phyloP scores from a whole-genome alignment of 2,329 filamentous ascomycete genomes.

The Ilyonectria mors-panacis region DNA sequence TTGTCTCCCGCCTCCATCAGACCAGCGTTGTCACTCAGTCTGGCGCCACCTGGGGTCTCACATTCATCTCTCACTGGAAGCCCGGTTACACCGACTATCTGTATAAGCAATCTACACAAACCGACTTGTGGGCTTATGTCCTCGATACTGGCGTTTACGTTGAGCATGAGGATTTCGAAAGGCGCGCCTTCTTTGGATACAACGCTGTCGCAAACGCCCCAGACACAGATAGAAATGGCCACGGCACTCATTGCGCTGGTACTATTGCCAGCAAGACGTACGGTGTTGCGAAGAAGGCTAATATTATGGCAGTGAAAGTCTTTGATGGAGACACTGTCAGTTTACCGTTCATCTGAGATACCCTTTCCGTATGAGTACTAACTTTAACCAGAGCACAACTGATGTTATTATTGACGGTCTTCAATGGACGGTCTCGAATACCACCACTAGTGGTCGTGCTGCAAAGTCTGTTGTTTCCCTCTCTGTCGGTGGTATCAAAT shows the following conservation, averaged over 20 bases:
- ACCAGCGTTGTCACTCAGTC: background rate
- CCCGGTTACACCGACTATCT: background rate
- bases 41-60: slow-evolving; percentile 6
- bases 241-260: slow-evolving; percentile 18
- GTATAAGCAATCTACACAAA: background rate
- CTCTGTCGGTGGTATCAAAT: slow-evolving; percentile 1
- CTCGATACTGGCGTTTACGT: slow-evolving; percentile 6
- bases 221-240: background rate
- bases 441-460: background rate
- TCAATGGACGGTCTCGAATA: slow-evolving; percentile 1
- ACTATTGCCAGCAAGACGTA: slow-evolving; percentile 13
- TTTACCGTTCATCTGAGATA: background rate
- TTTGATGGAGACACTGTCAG: slow-evolving; percentile 1
- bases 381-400: background rate
- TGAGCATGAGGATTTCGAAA: slow-evolving; percentile 4
- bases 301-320: slow-evolving; percentile 5
- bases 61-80: background rate
- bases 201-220: background rate
- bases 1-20: background rate
- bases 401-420: slow-evolving; percentile 3
- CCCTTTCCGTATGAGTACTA: background rate
- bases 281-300: slow-evolving; percentile 19
- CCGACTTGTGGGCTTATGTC: slow-evolving; percentile 4
- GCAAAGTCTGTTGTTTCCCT: background rate
- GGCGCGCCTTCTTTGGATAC: background rate